phyloP scores from a whole-genome alignment of 2,329 filamentous ascomycete species.

The Colletotrichum siamense region DNA sequence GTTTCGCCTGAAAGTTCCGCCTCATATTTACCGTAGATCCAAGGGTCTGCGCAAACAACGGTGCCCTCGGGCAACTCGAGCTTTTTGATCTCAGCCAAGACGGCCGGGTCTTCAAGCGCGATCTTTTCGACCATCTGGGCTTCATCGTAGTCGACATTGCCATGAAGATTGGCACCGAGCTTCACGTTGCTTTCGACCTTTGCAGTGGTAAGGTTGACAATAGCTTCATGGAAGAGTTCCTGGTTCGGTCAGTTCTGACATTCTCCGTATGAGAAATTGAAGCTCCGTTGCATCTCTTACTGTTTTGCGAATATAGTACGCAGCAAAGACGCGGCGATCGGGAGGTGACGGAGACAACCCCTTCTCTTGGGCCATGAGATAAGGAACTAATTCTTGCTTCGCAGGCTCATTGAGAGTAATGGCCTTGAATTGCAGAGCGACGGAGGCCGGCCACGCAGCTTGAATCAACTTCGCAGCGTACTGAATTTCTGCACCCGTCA shows the following conservation, averaged over 20 bases:
- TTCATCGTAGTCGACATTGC: slow-evolving; percentile 65
- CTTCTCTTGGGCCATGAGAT: slow-evolving; percentile 52
- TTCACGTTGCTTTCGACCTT: slow-evolving; percentile 62
- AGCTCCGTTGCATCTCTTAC: slow-evolving; percentile 40
- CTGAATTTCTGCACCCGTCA: slow-evolving; percentile 62
- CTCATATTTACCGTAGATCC: slow-evolving; percentile 7
- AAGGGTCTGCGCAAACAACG: slow-evolving; percentile 58
- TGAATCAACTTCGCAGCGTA: slow-evolving; percentile 54
- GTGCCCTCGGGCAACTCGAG: slow-evolving; percentile 65
- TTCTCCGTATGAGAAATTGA: background rate
- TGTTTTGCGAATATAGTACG: slow-evolving; percentile 66
- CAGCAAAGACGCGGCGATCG: slow-evolving; percentile 56
- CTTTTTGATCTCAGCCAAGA: slow-evolving; percentile 66
- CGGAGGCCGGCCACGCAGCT: slow-evolving; percentile 58
- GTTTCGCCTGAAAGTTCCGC: background rate
- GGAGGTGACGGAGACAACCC: slow-evolving; percentile 37
- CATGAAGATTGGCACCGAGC: slow-evolving; percentile 64
- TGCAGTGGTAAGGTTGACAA: slow-evolving; percentile 54
- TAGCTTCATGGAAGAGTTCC: slow-evolving; percentile 68
- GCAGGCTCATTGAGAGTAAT: slow-evolving; percentile 65
- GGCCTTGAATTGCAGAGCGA: slow-evolving; percentile 65
- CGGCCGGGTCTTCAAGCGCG: slow-evolving; percentile 58
- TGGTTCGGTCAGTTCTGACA: slow-evolving; percentile 27
- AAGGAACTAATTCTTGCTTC: slow-evolving; percentile 57
- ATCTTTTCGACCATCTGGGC: slow-evolving; percentile 62